These are phyloP conservation scores for Boletus rex-veris DNA, from an alignment of 768 basidiomycete genomes.

Conservation along the genomic window DNA sequence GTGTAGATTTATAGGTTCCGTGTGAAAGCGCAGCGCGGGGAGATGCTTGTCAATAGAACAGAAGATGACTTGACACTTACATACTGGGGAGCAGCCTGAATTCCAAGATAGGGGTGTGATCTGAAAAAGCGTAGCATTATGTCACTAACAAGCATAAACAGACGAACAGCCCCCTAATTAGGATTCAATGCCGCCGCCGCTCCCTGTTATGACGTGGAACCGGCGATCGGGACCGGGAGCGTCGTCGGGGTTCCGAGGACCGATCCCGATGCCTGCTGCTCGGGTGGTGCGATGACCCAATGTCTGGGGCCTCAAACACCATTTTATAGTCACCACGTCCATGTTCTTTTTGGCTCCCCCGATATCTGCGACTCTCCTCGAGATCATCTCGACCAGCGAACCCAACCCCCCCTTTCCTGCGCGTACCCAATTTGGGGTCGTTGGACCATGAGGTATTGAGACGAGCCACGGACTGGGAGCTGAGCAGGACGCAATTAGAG, in stretches of 20 bases:
- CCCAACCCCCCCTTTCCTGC: slow-evolving; percentile 36
- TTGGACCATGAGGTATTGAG: slow-evolving; percentile 83
- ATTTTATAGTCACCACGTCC: slow-evolving; percentile 54
- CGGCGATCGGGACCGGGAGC: slow-evolving; percentile 25
- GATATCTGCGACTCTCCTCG: slow-evolving; percentile 67
- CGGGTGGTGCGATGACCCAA: slow-evolving; percentile 34
- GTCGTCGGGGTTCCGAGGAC: slow-evolving; percentile 21
- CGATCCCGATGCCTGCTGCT: slow-evolving; percentile 50
- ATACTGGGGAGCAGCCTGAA: slow-evolving; percentile 18
- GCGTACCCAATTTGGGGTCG: slow-evolving; percentile 53
- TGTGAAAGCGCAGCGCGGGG: not conserved
- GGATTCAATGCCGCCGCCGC: slow-evolving; percentile 29
- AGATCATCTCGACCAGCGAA: slow-evolving; percentile 76
- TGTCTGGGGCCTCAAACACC: slow-evolving; percentile 77
- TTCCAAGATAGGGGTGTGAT: slow-evolving; percentile 11
- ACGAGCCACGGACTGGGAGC: slow-evolving; percentile 93
- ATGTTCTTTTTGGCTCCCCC: slow-evolving; percentile 35
- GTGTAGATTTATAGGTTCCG: slow-evolving; percentile 20
- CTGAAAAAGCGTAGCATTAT: not conserved
- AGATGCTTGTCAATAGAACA: not conserved
- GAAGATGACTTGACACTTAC: slow-evolving; percentile 14
- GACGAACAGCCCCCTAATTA: slow-evolving; percentile 2
- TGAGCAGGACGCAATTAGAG: slow-evolving; percentile 27
- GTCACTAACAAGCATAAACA: slow-evolving; percentile 27
- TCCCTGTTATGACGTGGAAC: slow-evolving; percentile 27